A percentile compares a stretch with the other conserved stretches of the same genome.
phyloP scores from a whole-genome alignment of 2,329 filamentous ascomycete genomes.

The Eutypa lata region DNA sequence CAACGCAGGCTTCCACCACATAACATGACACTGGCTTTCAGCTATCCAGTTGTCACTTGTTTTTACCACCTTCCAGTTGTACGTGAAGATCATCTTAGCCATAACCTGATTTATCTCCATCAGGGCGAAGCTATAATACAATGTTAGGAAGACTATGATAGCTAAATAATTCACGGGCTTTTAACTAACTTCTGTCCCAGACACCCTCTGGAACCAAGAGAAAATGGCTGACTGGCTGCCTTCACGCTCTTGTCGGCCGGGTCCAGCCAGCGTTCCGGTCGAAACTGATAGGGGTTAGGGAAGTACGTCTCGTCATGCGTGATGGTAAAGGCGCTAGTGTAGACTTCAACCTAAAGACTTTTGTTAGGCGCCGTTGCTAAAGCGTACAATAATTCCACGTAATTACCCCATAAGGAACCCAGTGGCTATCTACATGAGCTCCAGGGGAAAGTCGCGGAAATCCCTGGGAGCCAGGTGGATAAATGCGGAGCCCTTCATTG shows the following conservation, averaged over 20 bases:
- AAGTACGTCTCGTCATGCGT: neutral
- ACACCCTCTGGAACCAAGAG: neutral
- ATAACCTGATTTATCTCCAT: neutral
- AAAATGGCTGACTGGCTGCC: neutral
- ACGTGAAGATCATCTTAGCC: neutral
- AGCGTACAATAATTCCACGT: no score
- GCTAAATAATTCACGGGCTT: neutral
- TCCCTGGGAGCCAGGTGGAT: neutral
- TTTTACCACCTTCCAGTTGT: neutral
- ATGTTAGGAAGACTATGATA: neutral
- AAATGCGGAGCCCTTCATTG: neutral
- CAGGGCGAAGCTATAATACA: neutral
- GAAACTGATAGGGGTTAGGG: neutral
- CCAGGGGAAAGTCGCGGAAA: neutral
- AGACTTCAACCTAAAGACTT: no score
- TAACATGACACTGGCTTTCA: neutral
- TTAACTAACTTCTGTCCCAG: neutral
- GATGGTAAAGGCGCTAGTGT: neutral
- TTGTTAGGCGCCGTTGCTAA: no score
- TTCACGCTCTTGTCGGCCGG: neutral
- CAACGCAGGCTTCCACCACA: neutral
- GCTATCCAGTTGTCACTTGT: neutral
- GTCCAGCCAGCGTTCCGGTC: neutral
- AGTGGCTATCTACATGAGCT: neutral
- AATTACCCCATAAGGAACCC: neutral